A percentile compares a stretch with the other conserved stretches of the same genome.
phyloP scores from a whole-genome alignment of 495 filamentous ascomycete species.

The Xylaria venustula region DNA sequence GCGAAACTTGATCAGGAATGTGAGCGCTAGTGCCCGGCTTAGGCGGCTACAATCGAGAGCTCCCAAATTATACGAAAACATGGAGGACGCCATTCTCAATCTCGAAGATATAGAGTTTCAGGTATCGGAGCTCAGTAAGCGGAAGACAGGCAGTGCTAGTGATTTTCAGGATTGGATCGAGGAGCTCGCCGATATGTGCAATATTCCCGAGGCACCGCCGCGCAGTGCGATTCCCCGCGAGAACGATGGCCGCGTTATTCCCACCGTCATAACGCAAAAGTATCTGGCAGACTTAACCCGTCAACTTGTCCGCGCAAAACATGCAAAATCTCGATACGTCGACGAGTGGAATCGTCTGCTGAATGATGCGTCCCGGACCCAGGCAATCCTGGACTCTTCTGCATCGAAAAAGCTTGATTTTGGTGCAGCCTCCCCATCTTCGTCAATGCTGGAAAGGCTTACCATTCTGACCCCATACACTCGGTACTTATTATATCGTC shows the following conservation, averaged over 20 bases:
- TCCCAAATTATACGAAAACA: constrained; percentile 77
- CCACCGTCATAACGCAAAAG: constrained; percentile 85
- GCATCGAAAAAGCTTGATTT: constrained; percentile 80
- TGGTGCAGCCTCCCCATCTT: constrained; percentile 53
- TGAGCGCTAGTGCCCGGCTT: constrained; percentile 68
- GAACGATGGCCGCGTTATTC: constrained; percentile 47
- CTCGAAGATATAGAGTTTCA: constrained; percentile 80
- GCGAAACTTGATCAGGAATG: constrained; percentile 71
- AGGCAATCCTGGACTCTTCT: constrained; percentile 81
- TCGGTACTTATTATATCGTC: constrained; percentile 72
- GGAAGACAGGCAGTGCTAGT: constrained; percentile 79
- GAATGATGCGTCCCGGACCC: constrained; percentile 66
- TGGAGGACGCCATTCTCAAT: constrained; percentile 79
- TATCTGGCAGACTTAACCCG: constrained; percentile 88
- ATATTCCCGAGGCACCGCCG: constrained; percentile 61
- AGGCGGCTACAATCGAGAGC: constrained; percentile 74
- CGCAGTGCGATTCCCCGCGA: constrained; percentile 42
- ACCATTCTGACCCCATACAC: constrained; percentile 79
- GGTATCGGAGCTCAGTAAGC: constrained; percentile 69
- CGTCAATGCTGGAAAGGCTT: constrained; percentile 52
- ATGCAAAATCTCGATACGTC: constrained; percentile 77
- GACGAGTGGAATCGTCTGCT: constrained; percentile 84
- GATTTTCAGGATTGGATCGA: constrained; percentile 95
- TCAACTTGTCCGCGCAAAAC: constrained; percentile 73
- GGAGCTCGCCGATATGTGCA: constrained; percentile 72